A percentile compares a stretch with the other conserved stretches of the same genome.
phyloP scores from a whole-genome alignment of 2,329 filamentous ascomycete species.

The Onygenales sp. region DNA sequence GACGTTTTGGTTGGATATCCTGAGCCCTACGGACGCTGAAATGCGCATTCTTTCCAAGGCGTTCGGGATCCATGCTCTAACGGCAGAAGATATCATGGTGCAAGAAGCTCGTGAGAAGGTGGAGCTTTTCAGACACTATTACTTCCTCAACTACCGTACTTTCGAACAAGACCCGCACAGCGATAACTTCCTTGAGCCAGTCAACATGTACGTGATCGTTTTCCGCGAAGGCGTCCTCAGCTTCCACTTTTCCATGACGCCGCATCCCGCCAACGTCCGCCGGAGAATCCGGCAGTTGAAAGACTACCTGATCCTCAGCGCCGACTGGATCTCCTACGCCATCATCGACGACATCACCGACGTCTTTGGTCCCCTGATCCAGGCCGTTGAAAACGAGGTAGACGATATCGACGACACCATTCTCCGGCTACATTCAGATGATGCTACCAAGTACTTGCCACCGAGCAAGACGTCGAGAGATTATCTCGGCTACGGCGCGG shows the following conservation, averaged over 20 bases:
- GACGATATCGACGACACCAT: conserved; percentile 95
- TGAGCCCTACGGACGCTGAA: conserved; percentile 83
- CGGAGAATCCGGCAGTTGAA: conserved; percentile 85
- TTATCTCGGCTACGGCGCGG: too few relatives aligned
- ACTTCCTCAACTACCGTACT: conserved; percentile 96
- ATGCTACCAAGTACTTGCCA: conserved; percentile 25
- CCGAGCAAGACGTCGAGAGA: conserved; percentile 19
- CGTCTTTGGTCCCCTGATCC: conserved; percentile 85
- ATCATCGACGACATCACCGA: conserved; percentile 98
- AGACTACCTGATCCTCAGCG: conserved; percentile 84
- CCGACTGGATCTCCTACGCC: conserved; percentile 97
- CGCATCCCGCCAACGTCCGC: conserved; percentile 91
- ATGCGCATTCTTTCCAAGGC: conserved; percentile 90
- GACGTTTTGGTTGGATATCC: conserved; percentile 92
- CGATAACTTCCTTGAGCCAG: conserved; percentile 83
- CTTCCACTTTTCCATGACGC: conserved; percentile 95
- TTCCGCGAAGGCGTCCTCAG: conserved; percentile 92
- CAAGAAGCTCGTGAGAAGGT: conserved; percentile 97
- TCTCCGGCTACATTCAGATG: conserved; percentile 63
- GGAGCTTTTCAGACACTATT: conserved; percentile 93
- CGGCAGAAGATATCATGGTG: conserved; percentile 92
- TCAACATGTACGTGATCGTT: conserved; percentile 96
- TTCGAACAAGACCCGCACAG: conserved; percentile 91
- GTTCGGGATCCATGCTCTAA: conserved; percentile 92
- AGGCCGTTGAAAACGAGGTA: conserved; percentile 88